Evolutionary conservation across 1,139 yeast species (phyloP), one percentile per base, ranked within the genome.

Genomic region (Lodderomyces oxycetoniae): DNA sequence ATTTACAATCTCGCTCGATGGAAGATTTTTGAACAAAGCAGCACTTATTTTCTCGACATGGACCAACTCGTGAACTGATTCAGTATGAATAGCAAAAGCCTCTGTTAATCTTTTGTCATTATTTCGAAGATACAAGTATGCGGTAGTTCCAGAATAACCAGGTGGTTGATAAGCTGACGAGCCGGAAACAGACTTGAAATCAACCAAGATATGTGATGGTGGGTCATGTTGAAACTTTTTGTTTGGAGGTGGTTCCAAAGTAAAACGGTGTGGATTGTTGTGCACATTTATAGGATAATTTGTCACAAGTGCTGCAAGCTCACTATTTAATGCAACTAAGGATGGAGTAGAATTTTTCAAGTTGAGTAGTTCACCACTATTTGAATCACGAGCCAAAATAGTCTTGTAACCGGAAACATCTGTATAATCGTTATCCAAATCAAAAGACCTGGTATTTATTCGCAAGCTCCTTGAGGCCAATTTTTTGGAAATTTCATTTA

Each of bases 381-480:
- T 45, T 5, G 74, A 61, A 46, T 79, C 77, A 60, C 91, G 72
- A 1, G 87, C 71, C 44, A 80, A 62, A 28, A 82, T 69, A 1
- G 89, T 76, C 50, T 82, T 84, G 50, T 83, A 81, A 17, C 91
- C 95, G 12, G 85, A 74, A 26, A 82, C 74, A 53, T 86, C 95
- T 35, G 79, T 62, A 39, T 61, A 50, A 26, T 52, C 48, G 44
- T 64, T 59, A 42, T 65, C 72, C 46, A 65, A 63, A 47, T 65
- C 74, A 42, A 61, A 64, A 16, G 63, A 55, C 14, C 47, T 47
- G 8, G 58, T 55, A 40, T 63, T 63, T 48, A 65, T 57, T 46
- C 74, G 58, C 4, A 70, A 68, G 16, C 69, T 46, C 40, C 54
- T 57, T n/a, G 73, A 65, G 10, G 69, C 71, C 46, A 87, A 66